Base-by-base conservation (phyloP, 495 filamentous ascomycete species). In the Penicillium simplicissimum region DNA sequence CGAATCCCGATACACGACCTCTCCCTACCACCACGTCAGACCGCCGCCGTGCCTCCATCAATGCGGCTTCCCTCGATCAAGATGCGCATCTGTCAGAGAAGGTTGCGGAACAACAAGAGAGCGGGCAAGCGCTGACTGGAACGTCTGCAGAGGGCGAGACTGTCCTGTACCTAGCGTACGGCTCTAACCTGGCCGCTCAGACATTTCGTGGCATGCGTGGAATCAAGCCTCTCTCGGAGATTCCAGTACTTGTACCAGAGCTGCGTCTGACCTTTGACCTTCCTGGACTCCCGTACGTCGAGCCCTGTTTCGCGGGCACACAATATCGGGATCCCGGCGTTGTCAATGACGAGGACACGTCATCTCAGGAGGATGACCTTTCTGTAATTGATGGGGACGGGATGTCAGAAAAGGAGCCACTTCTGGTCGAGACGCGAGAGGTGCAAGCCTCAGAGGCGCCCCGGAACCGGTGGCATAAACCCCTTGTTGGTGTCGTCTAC, bases 301-400 rank as follows among this genome's bases (percentile, higher is more conserved):
- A 98, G 74, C 95, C 95, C 0, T 95, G 94, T 71, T 96, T 98
- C 71, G 93, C 93, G 35, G 96, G 95, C 65, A 89, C 89, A 1
- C 79, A 79, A 36, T 79, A 81, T 36, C 83, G 87, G 47, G 79
- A 86, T 66, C 49, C 73, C 3, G 45, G 75, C 67, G 5, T 34
- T 48, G 58, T 43, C 40, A 64, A 65, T 33, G 45, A 49, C 11
- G n/a, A 60, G 7, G 55, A 66, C 10, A 38, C 21, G n/a, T 59
- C 52, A 8, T 17, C 53, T 23, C 54, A 69, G 53, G 68, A 66
- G 31, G 53, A 63, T 8, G 45, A 53, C 14, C 42, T 40, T 1
- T 23, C 66, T 17, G 45, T 21, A 3, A 11, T 31, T 8, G 57
- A 71, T 0, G 47, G 35, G 25, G 47, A 77, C 3, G 62, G 68